A percentile compares a stretch with the other conserved stretches of the same genome.
These are phyloP conservation scores for Alternaria hordeiaustralica DNA, from an alignment of 2,329 filamentous ascomycete species.

Conservation along the genomic window DNA sequence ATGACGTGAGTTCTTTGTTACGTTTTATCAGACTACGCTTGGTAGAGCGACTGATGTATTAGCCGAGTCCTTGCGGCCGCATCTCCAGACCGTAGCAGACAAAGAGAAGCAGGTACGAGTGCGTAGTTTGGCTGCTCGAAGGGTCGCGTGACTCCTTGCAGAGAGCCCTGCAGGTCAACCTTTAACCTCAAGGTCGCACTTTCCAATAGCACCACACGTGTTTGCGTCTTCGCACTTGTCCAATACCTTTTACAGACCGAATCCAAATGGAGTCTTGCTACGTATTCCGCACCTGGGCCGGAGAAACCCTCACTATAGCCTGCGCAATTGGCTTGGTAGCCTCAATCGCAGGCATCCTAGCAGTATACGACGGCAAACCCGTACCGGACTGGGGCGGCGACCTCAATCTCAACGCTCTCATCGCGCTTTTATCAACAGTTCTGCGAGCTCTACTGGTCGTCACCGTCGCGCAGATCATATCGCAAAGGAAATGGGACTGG, in stretches of 20 bases:
- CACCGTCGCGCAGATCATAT: background rate
- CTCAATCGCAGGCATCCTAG: background rate
- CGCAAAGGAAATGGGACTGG: background rate
- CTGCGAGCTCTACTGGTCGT: background rate
- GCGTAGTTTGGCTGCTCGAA: background rate
- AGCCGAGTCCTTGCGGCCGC: background rate
- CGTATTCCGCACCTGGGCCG: background rate
- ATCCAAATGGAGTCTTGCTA: background rate
- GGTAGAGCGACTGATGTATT: background rate
- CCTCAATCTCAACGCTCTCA: conserved; percentile 2
- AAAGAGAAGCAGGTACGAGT: background rate
- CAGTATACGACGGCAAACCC: background rate
- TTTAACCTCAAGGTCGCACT: background rate
- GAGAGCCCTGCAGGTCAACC: background rate
- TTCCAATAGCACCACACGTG: background rate
- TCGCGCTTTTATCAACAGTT: background rate
- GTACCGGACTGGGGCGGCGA: background rate
- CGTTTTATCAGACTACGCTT: background rate
- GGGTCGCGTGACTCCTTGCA: background rate
- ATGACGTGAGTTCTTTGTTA: background rate
- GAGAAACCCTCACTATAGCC: background rate
- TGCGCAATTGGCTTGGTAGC: background rate
- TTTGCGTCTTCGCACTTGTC: background rate
- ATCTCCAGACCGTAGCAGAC: background rate
- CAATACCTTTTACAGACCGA: background rate